phyloP scores from a whole-genome alignment of 2,329 filamentous ascomycete species.

The Stachybotrys elegans region DNA sequence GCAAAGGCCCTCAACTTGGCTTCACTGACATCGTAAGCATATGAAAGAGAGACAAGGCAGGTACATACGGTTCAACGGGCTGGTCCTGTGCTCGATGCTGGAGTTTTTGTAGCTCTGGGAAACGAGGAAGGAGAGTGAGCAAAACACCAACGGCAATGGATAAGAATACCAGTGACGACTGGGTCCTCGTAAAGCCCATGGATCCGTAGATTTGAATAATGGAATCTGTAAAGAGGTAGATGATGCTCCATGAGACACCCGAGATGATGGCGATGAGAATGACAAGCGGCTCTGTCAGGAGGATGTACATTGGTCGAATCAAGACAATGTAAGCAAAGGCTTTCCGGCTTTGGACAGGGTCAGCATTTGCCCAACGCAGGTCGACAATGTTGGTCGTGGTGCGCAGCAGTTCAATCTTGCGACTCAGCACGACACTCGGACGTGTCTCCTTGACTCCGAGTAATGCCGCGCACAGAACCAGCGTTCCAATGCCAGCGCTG shows the following conservation, averaged over 20 bases:
- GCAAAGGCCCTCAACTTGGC: background rate
- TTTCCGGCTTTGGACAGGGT: background rate
- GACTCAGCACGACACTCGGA: background rate
- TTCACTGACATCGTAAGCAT: too few species aligned
- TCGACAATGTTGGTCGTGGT: background rate
- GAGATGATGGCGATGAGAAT: background rate
- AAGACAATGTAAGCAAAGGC: background rate
- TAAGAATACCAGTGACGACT: background rate
- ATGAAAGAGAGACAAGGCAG: too few species aligned
- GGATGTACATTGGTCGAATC: background rate
- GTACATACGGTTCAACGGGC: background rate
- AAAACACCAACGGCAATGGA: background rate
- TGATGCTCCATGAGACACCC: background rate
- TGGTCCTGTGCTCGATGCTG: background rate
- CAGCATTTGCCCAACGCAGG: background rate
- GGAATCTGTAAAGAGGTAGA: background rate
- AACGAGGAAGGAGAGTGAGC: background rate
- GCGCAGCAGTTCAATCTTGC: background rate
- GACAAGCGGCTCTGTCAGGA: background rate
- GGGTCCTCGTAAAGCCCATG: background rate
- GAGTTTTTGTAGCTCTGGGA: background rate
- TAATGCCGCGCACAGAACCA: background rate
- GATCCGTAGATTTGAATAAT: background rate
- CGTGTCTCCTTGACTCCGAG: background rate
- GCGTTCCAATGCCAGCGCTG: background rate